Evolutionary conservation across 1,284 basidiomycete genomes (phyloP).

Genomic region (Heterobasidion occidentale): DNA sequence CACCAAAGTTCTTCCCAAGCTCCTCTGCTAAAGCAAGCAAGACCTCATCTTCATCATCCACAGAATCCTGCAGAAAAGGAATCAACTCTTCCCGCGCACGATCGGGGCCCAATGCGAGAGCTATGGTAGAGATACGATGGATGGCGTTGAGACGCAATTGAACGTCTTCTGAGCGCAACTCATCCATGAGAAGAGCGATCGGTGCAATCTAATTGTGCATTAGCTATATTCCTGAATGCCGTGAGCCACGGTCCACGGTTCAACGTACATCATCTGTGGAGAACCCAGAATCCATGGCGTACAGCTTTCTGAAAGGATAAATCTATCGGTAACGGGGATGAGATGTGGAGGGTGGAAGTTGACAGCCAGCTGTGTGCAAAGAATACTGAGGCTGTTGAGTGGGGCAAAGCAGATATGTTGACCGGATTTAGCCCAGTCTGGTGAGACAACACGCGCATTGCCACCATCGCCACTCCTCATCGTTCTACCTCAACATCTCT

Average conservation of each 20-base stretch:
- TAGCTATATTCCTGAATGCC: not conserved
- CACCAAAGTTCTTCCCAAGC: constrained; percentile 85
- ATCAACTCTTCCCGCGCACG: constrained; percentile 94
- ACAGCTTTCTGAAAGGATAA: not conserved
- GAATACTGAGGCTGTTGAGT: too few relatives aligned
- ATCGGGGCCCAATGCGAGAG: constrained; percentile 92
- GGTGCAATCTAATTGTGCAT: constrained; percentile 56
- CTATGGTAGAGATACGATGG: constrained; percentile 97
- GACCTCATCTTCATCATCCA: constrained; percentile 99
- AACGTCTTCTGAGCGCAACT: constrained; percentile 94
- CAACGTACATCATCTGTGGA: not conserved
- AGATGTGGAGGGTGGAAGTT: too few relatives aligned
- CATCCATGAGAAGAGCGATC: constrained; percentile 90
- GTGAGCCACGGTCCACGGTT: not conserved
- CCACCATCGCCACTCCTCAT: constrained; percentile 15
- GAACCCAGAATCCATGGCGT: not conserved
- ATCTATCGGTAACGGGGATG: too few relatives aligned
- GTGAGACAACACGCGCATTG: not conserved
- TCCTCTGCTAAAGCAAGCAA: constrained; percentile 95
- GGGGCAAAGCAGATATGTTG: too few relatives aligned
- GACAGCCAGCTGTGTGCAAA: too few relatives aligned
- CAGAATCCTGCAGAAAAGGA: constrained; percentile 95
- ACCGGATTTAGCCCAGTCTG: not conserved
- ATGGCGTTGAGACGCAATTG: constrained; percentile 93
- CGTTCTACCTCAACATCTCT: too few relatives aligned